Evolutionary conservation across 2,329 filamentous ascomycete genomes (phyloP).

Genomic region (Cordyceps cicadae): DNA sequence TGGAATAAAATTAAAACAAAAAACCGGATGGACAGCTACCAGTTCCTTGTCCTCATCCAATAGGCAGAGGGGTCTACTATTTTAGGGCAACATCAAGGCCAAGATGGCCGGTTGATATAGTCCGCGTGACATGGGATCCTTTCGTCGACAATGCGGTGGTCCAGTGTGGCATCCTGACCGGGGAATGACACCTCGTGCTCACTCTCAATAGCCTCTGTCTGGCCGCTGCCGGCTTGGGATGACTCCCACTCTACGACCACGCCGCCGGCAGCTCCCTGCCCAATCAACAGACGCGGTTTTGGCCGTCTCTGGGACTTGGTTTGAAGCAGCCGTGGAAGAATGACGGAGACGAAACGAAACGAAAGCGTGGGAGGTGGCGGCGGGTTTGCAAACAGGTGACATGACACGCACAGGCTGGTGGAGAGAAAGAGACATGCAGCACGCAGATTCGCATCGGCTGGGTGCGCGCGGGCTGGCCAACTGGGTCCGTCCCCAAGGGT

Average conservation of each 20-base stretch:
- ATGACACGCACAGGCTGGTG: not conserved
- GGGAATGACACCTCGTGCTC: conserved; percentile 9
- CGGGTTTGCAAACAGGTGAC: conserved; percentile 8
- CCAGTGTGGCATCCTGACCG: conserved; percentile 8
- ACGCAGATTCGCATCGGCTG: conserved; percentile 4
- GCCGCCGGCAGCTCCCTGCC: not conserved
- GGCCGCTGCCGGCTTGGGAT: conserved; percentile 1
- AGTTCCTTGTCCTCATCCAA: not conserved
- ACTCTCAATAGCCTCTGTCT: conserved; percentile 3
- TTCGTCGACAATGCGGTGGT: not conserved
- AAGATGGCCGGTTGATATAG: not conserved
- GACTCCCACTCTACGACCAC: not conserved
- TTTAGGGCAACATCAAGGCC: not conserved
- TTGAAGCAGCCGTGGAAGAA: not conserved
- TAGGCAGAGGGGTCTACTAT: not conserved
- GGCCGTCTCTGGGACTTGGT: not conserved
- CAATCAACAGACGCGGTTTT: not conserved
- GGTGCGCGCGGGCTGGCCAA: not conserved
- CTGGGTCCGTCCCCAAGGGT: too few species aligned
- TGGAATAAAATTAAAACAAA: not conserved
- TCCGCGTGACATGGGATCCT: conserved; percentile 6
- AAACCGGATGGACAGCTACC: too few species aligned
- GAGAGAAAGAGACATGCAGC: conserved; percentile 11
- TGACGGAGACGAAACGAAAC: not conserved
- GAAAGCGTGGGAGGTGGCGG: not conserved